Evolutionary conservation across 2,329 filamentous ascomycete species (phyloP).

Genomic region (Colletotrichum gigasporum): DNA sequence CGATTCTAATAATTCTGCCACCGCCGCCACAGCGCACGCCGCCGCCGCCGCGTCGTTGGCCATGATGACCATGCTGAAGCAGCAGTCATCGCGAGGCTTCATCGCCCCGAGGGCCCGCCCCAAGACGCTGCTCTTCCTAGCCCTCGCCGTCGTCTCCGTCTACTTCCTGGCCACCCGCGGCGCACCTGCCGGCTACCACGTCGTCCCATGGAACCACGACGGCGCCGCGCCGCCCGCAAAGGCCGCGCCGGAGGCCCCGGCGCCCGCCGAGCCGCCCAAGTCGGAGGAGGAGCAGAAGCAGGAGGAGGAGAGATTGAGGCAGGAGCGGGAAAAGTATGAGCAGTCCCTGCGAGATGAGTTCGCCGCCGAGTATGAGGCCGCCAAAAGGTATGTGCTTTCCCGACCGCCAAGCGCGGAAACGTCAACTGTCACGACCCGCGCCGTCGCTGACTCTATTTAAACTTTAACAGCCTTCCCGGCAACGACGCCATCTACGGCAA

Average conservation of each 20-base stretch:
- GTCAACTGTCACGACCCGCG: slow-evolving; percentile 3
- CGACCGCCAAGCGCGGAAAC: slow-evolving; percentile 17
- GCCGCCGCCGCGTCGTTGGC: slow-evolving; percentile 1
- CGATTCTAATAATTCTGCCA: neutral
- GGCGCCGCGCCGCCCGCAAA: slow-evolving; percentile 5
- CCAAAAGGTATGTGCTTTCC: slow-evolving; percentile 48
- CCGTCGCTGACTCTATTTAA: slow-evolving; percentile 10
- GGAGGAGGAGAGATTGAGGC: slow-evolving; percentile 8
- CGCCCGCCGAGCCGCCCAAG: slow-evolving; percentile 22
- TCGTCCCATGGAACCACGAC: slow-evolving; percentile 43
- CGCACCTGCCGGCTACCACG: slow-evolving; percentile 43
- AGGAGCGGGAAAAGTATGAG: slow-evolving; percentile 37
- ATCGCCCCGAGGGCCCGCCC: slow-evolving; percentile 48
- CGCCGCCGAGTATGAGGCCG: slow-evolving; percentile 46
- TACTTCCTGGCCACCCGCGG: slow-evolving; percentile 55
- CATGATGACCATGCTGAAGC: slow-evolving; percentile 39
- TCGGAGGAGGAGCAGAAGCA: slow-evolving; percentile 25
- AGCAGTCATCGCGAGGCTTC: slow-evolving; percentile 29
- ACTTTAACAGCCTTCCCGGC: slow-evolving; percentile 47
- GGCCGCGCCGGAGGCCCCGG: neutral
- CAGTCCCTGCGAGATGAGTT: slow-evolving; percentile 43
- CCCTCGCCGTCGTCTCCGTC: slow-evolving; percentile 49
- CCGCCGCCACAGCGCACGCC: neutral
- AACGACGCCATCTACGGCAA: slow-evolving; percentile 66
- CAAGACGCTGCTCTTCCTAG: slow-evolving; percentile 51